These are phyloP conservation scores for Oryza glaberrima DNA, from an alignment of 176 grass and related monocot species.

Conservation along the genomic window DNA sequence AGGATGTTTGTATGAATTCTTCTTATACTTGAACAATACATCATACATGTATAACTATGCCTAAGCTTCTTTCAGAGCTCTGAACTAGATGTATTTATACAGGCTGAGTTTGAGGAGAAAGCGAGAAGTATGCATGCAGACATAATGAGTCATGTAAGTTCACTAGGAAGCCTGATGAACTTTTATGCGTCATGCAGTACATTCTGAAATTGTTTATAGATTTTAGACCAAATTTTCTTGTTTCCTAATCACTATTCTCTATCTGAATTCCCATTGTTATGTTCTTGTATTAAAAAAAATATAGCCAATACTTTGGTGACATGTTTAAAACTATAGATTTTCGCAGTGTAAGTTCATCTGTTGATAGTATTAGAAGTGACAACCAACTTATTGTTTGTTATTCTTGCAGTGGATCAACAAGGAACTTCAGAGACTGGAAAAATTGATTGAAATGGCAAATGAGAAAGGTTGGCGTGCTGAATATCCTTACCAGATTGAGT, in stretches of 20 bases:
- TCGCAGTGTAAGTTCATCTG: background rate
- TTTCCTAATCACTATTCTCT: background rate
- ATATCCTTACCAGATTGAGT: conserved; percentile 71
- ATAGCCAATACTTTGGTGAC: conserved; percentile 15
- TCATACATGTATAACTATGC: conserved; percentile 12
- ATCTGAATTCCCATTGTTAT: background rate
- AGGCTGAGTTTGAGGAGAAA: conserved; percentile 83
- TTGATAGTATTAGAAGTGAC: conserved; percentile 1
- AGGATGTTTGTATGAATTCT: background rate
- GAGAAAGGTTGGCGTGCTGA: conserved; percentile 80
- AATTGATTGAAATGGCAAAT: conserved; percentile 65
- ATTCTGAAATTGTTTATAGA: background rate
- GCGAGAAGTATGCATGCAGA: conserved; percentile 61
- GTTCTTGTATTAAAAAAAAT: background rate
- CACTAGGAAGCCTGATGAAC: background rate
- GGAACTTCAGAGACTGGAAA: conserved; percentile 68
- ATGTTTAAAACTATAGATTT: conserved; percentile 4
- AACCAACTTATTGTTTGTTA: conserved; percentile 4
- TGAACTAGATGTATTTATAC: conserved; percentile 41
- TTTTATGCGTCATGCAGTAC: background rate
- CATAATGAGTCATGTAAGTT: conserved; percentile 78
- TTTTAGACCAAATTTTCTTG: background rate
- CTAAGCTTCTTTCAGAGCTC: background rate
- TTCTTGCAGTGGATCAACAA: conserved; percentile 75
- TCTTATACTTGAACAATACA: conserved; percentile 25